Conservation (phyloP, 2,329 filamentous ascomycete species). For the Trichoderma gracile region DNA sequence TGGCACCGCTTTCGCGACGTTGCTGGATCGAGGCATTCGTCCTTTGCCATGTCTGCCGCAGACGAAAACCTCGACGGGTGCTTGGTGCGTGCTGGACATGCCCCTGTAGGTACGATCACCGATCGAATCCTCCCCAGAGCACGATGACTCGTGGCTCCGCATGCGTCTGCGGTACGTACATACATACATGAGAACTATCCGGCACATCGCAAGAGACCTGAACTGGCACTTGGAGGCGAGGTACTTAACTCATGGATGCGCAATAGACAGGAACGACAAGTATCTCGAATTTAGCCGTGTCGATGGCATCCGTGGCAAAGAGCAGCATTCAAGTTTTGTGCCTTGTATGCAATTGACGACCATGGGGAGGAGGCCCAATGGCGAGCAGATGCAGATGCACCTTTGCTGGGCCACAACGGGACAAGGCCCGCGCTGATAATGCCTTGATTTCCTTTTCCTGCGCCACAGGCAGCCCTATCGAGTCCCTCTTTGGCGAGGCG, state of each 20-base stretch:
- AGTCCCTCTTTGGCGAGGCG: not conserved
- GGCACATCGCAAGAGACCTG: not conserved
- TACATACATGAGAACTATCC: not conserved
- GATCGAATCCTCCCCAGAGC: not conserved
- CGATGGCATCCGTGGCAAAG: not conserved
- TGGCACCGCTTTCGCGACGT: not conserved
- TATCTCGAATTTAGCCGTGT: not conserved
- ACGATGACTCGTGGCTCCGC: not conserved
- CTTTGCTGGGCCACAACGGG: conserved; percentile 2
- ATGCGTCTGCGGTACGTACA: not conserved
- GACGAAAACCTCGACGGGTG: not conserved
- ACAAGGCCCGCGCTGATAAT: not conserved
- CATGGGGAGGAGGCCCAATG: not conserved
- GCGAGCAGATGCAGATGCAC: not conserved
- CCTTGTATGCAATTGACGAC: not conserved
- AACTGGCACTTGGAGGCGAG: not conserved
- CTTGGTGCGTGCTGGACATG: not conserved
- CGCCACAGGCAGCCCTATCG: not conserved
- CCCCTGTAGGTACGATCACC: not conserved
- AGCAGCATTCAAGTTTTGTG: not conserved
- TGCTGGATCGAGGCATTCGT: not conserved
- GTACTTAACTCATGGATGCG: not conserved
- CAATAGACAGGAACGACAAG: not conserved
- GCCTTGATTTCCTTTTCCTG: conserved; percentile 23
- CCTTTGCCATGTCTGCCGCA: not conserved